Base-by-base conservation (phyloP, 176 grass and related monocot species). In the Typha latifolia region DNA sequence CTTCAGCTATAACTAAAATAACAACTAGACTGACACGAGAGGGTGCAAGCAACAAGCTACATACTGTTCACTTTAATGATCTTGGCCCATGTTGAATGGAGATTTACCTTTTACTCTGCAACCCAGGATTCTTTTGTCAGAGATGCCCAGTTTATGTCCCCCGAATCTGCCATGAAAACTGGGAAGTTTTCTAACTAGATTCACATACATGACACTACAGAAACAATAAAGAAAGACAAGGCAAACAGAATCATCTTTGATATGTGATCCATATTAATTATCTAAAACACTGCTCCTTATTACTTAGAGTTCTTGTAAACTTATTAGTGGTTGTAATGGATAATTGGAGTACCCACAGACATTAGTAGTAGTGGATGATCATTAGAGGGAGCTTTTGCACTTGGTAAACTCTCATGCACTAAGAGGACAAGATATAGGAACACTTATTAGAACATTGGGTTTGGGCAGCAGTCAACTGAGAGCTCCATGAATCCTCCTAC, bases 401-500 rank as follows among this genome's bases (percentile, higher is more conserved):
- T 57, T 57, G 16, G 53, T 57, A 20, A 57, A 57, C 53, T 57
- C 53, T 20, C 53, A 22, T 57, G n/a, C 53, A 57, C 53, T 20
- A 8, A 57, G 53, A 57, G 51, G 4, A 57, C 15, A 57, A 19
- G 53, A 57, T 57, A 57, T 16, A 57, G 53, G 11, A 57, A 20
- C 15, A 22, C 18, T 57, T 57, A 57, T 57, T 22, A 57, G 16
- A 57, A 57, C 53, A 57, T 57, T 19, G 53, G 53, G 53, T 57
- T 57, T 57, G 53, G 20, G 53, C 53, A 57, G 20, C 53, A 57
- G 56, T 62, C 63, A 48, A 62, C 29, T 67, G 69, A 62, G 61
- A 80, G 29, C 70, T 80, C 77, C 77, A 80, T 80, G 53, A 21
- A 20, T 51, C 67, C n/a, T 66, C 80, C 43, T 2, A 69, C 49